These are phyloP conservation scores for Zanthoxylum bungeanum DNA, from an alignment of 345 rosid genomes.

Conservation along the genomic window DNA sequence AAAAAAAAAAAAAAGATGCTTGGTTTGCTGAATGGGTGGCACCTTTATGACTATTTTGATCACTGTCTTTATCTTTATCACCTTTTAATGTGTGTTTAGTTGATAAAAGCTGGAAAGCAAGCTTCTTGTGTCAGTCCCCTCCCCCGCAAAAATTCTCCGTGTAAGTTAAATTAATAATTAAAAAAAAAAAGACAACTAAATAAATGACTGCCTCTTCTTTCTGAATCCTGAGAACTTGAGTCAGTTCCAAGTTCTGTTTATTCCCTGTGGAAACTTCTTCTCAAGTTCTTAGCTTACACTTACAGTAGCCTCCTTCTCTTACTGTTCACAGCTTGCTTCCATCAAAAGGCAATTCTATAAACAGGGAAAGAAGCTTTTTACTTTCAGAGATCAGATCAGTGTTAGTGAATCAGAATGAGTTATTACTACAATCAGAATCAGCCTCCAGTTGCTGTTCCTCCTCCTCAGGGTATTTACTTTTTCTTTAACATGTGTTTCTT, in stretches of 20 bases:
- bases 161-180: no score
- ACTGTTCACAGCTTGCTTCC: neutral
- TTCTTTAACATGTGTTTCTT: no score
- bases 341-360: neutral
- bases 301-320: no score
- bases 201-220: no score
- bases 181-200: no score
- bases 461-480: conserved; percentile 70
- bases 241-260: neutral
- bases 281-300: neutral
- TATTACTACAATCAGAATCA: conserved; percentile 52
- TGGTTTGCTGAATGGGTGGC: neutral
- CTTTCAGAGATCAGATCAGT: neutral
- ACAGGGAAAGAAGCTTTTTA: neutral
- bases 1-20: neutral
- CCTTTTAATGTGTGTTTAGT: neutral
- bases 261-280: neutral
- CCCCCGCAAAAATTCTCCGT: neutral
- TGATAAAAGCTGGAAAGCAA: neutral
- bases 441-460: conserved; percentile 64
- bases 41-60: neutral
- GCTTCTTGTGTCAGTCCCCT: neutral
- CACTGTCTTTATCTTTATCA: neutral
- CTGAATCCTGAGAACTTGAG: neutral
- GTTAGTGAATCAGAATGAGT: conserved; percentile 42